Base-by-base conservation (phyloP, 23 red algal genomes). In the Gracilaria vermiculophylla region DNA sequence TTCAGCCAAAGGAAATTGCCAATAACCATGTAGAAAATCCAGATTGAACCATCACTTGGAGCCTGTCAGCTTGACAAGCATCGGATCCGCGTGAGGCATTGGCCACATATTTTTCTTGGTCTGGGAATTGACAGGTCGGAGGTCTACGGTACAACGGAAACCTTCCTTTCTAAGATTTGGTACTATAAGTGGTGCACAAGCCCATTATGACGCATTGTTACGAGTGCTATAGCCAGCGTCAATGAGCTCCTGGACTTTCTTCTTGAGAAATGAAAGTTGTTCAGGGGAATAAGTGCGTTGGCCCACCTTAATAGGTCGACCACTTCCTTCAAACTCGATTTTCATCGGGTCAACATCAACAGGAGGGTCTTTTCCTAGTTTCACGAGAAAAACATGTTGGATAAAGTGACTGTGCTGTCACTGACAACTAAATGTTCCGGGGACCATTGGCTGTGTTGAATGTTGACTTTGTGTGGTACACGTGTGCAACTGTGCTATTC, bases 11-110 rank as follows among this genome's bases (percentile, higher is more conserved):
- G 58, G 62, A 70, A 85, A 67, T 39, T 85, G 80, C 61, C 80
- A 69, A 69, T 85, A 85, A 43, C 80, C 80, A 45, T 50, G 48
- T 12, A 85, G 0, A 36, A 85, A 85, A 69, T 79, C 75, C 44
- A 79, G 15, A 8, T n/a, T 53, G 51, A 42, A 32, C 8, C 53
- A 79, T 39, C 6, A 5, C 14, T 35, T 52, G 44, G n/a, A 28
- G 5, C 75, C 75, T 7, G 44, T 24, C 13, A 79, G 31, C 9
- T 79, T 42, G 5, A 7, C 17, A 7, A 79, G 12, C 33, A 29
- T 9, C 15, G 75, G 23, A 53, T 79, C 75, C 6, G 47, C 42
- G 24, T 53, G 75, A 15, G 75, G 44, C 75, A 79, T 79, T 21
- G 75, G 41, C 75, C 75, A 79, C 5, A 45, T 25, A 24, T 52